Percentiles rank a stretch among this genome's conserved stretches.
phyloP scores from a whole-genome alignment of 352 stramenopile genomes.

The Phytophthora tentaculata region DNA sequence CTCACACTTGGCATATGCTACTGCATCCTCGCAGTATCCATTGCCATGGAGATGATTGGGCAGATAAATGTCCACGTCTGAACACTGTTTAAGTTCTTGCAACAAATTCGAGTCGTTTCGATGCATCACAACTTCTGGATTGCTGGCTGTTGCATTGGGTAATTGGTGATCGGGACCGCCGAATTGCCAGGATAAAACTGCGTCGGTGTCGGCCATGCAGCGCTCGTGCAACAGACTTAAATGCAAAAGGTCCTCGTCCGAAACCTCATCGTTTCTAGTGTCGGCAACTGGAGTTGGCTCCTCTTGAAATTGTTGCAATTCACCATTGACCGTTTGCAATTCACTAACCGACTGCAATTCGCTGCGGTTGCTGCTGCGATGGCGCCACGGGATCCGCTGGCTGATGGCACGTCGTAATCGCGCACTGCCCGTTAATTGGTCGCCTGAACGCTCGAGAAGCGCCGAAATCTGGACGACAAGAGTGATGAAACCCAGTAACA shows the following conservation, averaged over 20 bases:
- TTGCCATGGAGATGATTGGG: conserved; percentile 49
- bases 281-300: conserved; percentile 7
- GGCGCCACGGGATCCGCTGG: conserved; percentile 21
- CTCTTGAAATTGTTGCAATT: not conserved
- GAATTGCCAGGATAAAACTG: conserved; percentile 42
- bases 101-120: conserved; percentile 48
- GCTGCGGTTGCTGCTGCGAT: conserved; percentile 9
- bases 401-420: conserved; percentile 15
- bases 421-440: conserved; percentile 17
- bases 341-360: not conserved
- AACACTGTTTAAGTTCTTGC: conserved; percentile 54
- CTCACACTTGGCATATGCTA: conserved; percentile 68
- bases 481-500: conserved; percentile 22
- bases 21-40: conserved; percentile 75
- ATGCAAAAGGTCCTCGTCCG: conserved; percentile 40
- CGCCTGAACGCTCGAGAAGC: conserved; percentile 20
- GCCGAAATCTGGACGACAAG: conserved; percentile 28
- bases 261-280: conserved; percentile 7
- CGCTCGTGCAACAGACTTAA: conserved; percentile 42
- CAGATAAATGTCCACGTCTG: conserved; percentile 72
- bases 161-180: conserved; percentile 19
- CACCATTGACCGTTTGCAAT: not conserved
- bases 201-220: conserved; percentile 38
- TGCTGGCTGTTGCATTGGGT: conserved; percentile 36
- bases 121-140: conserved; percentile 45